These are phyloP conservation scores for Nemania sp. DNA, from an alignment of 2,329 filamentous ascomycete genomes.

Conservation along the genomic window DNA sequence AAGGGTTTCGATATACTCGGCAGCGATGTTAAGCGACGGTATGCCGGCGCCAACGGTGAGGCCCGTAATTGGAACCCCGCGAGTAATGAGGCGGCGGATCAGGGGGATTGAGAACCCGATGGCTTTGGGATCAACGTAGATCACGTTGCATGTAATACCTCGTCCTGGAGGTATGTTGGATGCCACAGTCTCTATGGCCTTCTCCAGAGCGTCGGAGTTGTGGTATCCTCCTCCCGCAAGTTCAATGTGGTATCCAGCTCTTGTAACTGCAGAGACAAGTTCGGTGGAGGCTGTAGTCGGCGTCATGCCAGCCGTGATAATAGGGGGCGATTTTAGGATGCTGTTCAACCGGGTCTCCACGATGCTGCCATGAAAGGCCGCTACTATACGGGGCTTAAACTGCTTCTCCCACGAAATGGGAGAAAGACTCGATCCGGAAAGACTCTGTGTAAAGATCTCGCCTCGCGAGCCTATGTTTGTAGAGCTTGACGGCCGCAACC, in stretches of 20 bases:
- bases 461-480: slow-evolving; percentile 95
- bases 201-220: slow-evolving; percentile 77
- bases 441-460: slow-evolving; percentile 93
- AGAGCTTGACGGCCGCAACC: slow-evolving; percentile 11
- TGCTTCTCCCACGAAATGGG: neutral
- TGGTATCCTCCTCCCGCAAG: slow-evolving; percentile 89
- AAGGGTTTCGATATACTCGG: slow-evolving; percentile 90
- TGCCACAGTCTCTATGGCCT: slow-evolving; percentile 84
- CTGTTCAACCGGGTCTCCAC: slow-evolving; percentile 96
- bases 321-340: slow-evolving; percentile 78
- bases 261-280: slow-evolving; percentile 89
- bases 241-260: slow-evolving; percentile 89
- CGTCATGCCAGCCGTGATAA: slow-evolving; percentile 94
- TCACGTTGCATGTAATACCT: slow-evolving; percentile 86
- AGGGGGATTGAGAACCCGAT: slow-evolving; percentile 93
- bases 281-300: slow-evolving; percentile 87
- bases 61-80: slow-evolving; percentile 88
- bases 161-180: slow-evolving; percentile 79
- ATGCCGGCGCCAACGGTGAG: slow-evolving; percentile 92
- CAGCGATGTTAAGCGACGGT: slow-evolving; percentile 87
- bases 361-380: neutral
- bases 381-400: neutral
- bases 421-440: slow-evolving; percentile 39
- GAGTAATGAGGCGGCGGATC: slow-evolving; percentile 74
- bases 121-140: slow-evolving; percentile 85